Base-by-base conservation (phyloP, 2,329 filamentous ascomycete genomes). In the Huntiella abstrusa region DNA sequence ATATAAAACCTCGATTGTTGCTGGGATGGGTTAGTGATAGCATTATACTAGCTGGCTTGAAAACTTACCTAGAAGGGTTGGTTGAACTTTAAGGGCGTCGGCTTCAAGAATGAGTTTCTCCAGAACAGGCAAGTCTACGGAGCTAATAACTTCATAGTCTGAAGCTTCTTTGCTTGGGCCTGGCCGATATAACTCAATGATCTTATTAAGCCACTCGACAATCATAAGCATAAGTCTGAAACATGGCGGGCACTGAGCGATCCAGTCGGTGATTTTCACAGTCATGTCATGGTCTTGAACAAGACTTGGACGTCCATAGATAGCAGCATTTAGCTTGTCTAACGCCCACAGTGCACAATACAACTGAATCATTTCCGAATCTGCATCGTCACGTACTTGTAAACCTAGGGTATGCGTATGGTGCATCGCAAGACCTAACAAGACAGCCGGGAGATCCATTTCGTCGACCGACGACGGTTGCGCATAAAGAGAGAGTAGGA, bases 1-100 rank as follows among this genome's bases (percentile, higher is more conserved):
- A 53, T 80, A 80, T 12, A 80, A 68, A 1, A 71, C 67, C 52
- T 79, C 75, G 5, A 79, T 64, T 0, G 75, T 77, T 5, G 67
- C 73, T 75, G 34, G 4, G 8, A 13, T 4, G 3, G 1, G 22
- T 28, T 17, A n/a, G 47, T 13, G 40, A 12, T 32, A 7, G 19
- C 11, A n/a, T 28, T 42, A 42, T 2, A 32, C n/a, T 4, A 12
- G 19, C 5, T 22, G 12, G 10, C 39, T 19, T 38, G 36, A 10
- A 1, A 6, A 57, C 63, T 51, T 51, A 73, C 70, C 68, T 7
- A 75, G 63, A 6, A 71, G 59, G 16, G 60, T 62, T 1, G 66
- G 65, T 1, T 70, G 59, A 4, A 70, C 62, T 42, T 65, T 65
- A 22, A 68, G 60, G 0, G 71, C 71, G 11, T 66, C 67, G 0